Conservation (phyloP, 2,329 filamentous ascomycete genomes). For the Colletotrichum theobromicola region DNA sequence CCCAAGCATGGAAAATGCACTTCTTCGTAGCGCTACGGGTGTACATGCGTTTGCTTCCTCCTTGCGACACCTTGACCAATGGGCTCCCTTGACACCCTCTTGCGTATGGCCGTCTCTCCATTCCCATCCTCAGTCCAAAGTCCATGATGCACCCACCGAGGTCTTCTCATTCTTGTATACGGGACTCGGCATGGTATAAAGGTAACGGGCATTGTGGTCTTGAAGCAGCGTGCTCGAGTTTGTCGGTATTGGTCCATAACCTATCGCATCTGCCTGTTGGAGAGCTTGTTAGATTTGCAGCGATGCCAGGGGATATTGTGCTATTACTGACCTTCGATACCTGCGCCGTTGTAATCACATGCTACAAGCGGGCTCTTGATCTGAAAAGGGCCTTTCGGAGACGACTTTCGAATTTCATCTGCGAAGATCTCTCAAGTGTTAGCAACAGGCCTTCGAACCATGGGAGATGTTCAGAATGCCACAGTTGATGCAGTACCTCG, state of each 20-base stretch:
- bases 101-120: not conserved
- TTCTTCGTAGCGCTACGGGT: not conserved
- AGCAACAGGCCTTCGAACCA: not conserved
- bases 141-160: not conserved
- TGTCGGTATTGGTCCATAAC: not conserved
- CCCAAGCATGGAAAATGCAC: not conserved
- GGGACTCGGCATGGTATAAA: not conserved
- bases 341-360: not conserved
- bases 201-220: not conserved
- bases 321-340: not conserved
- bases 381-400: not conserved
- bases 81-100: not conserved
- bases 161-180: not conserved
- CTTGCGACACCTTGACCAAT: not conserved
- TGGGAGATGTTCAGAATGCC: not conserved
- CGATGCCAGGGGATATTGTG: not conserved
- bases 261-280: not conserved
- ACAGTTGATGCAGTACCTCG: not conserved
- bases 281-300: not conserved
- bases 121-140: not conserved
- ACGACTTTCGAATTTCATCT: not conserved
- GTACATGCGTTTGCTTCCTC: not conserved
- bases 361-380: not conserved
- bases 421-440: not conserved
- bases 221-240: not conserved